A percentile compares a stretch with the other conserved stretches of the same genome.
phyloP scores from a whole-genome alignment of 2,329 filamentous ascomycete species.

The Fusarium sp. region DNA sequence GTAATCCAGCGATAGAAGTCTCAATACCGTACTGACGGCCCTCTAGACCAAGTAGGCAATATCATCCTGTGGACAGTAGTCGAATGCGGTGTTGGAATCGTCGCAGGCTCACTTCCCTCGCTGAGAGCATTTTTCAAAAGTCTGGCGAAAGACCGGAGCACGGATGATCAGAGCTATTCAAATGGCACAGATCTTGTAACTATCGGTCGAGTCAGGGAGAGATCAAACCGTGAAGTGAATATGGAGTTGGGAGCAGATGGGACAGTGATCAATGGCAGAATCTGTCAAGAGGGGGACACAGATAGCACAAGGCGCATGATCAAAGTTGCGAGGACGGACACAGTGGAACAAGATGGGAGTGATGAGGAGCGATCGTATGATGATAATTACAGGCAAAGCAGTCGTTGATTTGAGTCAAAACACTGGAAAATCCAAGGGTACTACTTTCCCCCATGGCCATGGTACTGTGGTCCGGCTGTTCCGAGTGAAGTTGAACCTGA shows the following conservation, averaged over 20 bases:
- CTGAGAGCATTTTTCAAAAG: constrained; percentile 6
- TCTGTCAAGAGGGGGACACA: not conserved
- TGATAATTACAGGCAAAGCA: not conserved
- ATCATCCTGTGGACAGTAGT: constrained; percentile 19
- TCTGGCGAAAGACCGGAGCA: constrained; percentile 2
- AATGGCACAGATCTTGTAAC: not conserved
- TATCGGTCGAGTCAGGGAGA: not conserved
- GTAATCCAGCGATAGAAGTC: too few relatives aligned
- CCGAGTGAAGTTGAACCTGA: not conserved
- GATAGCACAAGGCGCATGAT: not conserved
- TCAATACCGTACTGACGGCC: not conserved
- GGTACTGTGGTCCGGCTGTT: not conserved
- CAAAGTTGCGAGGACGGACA: not conserved
- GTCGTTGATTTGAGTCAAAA: too few relatives aligned
- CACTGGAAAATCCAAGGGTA: too few relatives aligned
- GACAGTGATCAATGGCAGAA: not conserved
- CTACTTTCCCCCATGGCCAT: not conserved
- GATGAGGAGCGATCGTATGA: not conserved
- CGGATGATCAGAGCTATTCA: not conserved
- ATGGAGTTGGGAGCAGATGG: not conserved
- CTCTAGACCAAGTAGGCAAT: not conserved
- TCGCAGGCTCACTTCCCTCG: constrained; percentile 10
- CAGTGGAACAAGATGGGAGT: not conserved
- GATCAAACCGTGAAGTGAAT: not conserved
- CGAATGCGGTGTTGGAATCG: constrained; percentile 2